phyloP scores from a whole-genome alignment of 2,329 filamentous ascomycete genomes.

The Acarospora socialis region DNA sequence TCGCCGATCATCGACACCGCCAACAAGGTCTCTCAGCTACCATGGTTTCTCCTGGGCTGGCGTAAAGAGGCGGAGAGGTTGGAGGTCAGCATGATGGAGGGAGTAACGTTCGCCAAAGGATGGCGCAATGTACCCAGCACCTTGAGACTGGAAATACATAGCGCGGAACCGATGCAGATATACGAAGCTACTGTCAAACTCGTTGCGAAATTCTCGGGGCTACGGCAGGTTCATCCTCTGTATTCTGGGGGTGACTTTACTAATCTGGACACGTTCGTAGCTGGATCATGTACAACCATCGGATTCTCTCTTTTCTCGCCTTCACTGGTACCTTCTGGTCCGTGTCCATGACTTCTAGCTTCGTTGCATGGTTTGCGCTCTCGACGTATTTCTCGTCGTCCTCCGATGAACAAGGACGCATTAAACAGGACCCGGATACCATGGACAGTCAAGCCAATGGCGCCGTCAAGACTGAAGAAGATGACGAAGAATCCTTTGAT shows the following conservation, averaged over 20 bases:
- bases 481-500: constrained; percentile 13
- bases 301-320: constrained; percentile 51
- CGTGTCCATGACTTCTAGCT: constrained; percentile 54
- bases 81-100: constrained; percentile 57
- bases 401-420: constrained; percentile 5
- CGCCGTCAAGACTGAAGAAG: constrained; percentile 8
- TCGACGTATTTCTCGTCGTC: constrained; percentile 26
- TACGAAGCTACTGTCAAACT: constrained; percentile 57
- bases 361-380: constrained; percentile 48
- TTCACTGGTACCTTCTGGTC: constrained; percentile 65
- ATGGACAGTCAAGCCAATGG: constrained; percentile 4
- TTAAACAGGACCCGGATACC: background rate
- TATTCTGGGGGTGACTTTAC: background rate
- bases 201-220: constrained; percentile 58
- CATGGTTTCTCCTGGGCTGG: constrained; percentile 55
- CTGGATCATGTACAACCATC: constrained; percentile 79
- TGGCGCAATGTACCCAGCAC: constrained; percentile 38
- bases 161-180: constrained; percentile 56
- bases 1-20: constrained; percentile 53
- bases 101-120: constrained; percentile 48
- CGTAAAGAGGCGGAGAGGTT: constrained; percentile 50
- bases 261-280: constrained; percentile 22
- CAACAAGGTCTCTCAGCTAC: constrained; percentile 47
- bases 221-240: constrained; percentile 34
- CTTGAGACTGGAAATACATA: constrained; percentile 54